Base-by-base conservation (phyloP, 2,329 filamentous ascomycete species). In the Onygenales sp. region DNA sequence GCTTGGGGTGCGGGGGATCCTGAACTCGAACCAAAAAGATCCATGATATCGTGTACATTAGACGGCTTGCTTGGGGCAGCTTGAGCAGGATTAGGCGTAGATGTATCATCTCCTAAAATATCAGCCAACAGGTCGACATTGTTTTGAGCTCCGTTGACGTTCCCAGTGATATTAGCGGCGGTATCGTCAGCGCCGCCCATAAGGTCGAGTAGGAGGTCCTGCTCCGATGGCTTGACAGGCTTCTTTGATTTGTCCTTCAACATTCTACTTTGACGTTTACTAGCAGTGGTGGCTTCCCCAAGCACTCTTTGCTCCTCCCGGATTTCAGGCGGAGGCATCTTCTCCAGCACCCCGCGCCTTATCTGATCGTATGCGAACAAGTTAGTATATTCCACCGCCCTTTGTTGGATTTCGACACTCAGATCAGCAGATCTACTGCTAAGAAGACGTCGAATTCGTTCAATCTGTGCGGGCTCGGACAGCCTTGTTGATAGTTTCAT, bases 301-400 rank as follows among this genome's bases (percentile, higher is more conserved):
- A 98, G 77, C 2, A 96, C 91, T 56, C 92, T 81, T 52, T 93
- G 92, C 68, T 95, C 89, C 67, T 98, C 93, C 60, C 92, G 89
- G 64, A 98, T 97, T 69, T 97, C 92, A 7, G 93, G 93, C 1
- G 93, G 83, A 6, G 93, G 93, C 94, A 98, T 98, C 69, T 93
- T 94, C 72, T 98, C 93, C 9, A 98, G 76, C 2, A 98, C 93
- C 54, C 93, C 93, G 55, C 81, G 82, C 52, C 92, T 84, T 53
- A 98, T 87, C 56, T 89, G 78, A 61, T 98, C 91, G 63, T 89
- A 89, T 0, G 82, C 82, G 63, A 98, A 97, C n/a, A 98, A 77
- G 64, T 97, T 97, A 54, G 85, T 83, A 64, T 97, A 98, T 69
- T 98, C 93, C 17, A 95, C 91, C 4, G 92, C 87, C 67, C 93